phyloP scores from a whole-genome alignment of 1,284 basidiomycete genomes.

The Pterula multifida region DNA sequence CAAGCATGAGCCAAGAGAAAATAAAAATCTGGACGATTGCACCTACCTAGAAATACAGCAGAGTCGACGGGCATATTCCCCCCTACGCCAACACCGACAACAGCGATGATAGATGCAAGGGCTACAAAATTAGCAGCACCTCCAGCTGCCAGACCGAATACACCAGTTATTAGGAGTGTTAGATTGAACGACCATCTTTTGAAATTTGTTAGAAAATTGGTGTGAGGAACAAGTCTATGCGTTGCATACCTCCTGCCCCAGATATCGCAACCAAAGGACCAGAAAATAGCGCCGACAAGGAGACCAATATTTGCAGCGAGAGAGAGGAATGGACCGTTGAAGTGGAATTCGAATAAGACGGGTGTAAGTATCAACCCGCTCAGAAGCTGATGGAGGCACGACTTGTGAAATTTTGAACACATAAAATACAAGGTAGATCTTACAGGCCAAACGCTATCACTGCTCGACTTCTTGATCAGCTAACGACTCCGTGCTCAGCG shows the following conservation, averaged over 20 bases:
- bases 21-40: background rate
- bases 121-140: slow-evolving; percentile 40
- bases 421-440: slow-evolving; percentile 11
- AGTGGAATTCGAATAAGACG: slow-evolving; percentile 41
- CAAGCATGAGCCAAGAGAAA: no score
- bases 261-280: slow-evolving; percentile 45
- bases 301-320: slow-evolving; percentile 48
- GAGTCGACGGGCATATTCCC: slow-evolving; percentile 38
- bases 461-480: slow-evolving; percentile 12
- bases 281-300: slow-evolving; percentile 56
- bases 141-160: slow-evolving; percentile 54
- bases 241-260: slow-evolving; percentile 42
- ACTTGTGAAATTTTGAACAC: background rate
- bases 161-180: slow-evolving; percentile 57
- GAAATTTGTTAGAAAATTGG: background rate
- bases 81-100: slow-evolving; percentile 55
- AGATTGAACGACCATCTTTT: slow-evolving; percentile 60
- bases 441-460: slow-evolving; percentile 58
- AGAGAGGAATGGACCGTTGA: slow-evolving; percentile 39
- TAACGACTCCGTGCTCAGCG: background rate
- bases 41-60: slow-evolving; percentile 58
- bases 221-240: background rate
- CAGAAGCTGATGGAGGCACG: slow-evolving; percentile 26
- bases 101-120: slow-evolving; percentile 39
- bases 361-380: slow-evolving; percentile 44